Evolutionary conservation across 257 asterid genomes (phyloP), one percentile per base, ranked within the genome.

Genomic region (Nemophila menziesii): DNA sequence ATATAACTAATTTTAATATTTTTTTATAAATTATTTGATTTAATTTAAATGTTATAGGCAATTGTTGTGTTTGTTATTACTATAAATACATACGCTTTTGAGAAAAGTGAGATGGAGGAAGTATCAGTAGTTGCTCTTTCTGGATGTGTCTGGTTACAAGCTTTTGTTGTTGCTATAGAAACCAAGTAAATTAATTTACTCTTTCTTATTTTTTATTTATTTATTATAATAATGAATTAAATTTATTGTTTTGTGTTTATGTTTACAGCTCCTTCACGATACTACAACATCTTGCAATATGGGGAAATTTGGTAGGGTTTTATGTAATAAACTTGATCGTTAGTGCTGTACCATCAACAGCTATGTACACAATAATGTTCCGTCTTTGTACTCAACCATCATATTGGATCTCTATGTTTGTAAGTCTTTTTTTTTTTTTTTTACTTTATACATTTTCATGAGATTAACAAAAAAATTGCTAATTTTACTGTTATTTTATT

Each of bases 81-180:
- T 58, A 78, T 81, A 52, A 93, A 85, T 55, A 51, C 94, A 18
- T 90, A 81, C 58, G 87, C 94, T 48, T 57, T 66, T 54, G 98
- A 90, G 80, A 90, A 79, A 64, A 80, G 92, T 67, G 96, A 85
- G 77, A 78, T 90, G 96, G 98, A 90, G 70, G 98, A 90, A 81
- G 74, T 82, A 44, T 79, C 96, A 4, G 79, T 90, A 94, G 98
- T 90, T 57, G 98, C 86, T 46, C 86, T 90, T 16, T 90, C 98
- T 20, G 96, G 96, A 56, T 90, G 98, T 67, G 85, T 90, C 63
- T 90, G 98, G 98, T 61, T 90, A 77, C 98, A 84, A 66, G 98
- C 96, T 33, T 90, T 90, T 65, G 98, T 90, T 23, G 83, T 90
- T 53, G 92, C 93, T 36, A 17, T 90, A 23, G 98, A 90, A 62